phyloP scores from a whole-genome alignment of 768 basidiomycete species.

The Leccinum incarnatum region DNA sequence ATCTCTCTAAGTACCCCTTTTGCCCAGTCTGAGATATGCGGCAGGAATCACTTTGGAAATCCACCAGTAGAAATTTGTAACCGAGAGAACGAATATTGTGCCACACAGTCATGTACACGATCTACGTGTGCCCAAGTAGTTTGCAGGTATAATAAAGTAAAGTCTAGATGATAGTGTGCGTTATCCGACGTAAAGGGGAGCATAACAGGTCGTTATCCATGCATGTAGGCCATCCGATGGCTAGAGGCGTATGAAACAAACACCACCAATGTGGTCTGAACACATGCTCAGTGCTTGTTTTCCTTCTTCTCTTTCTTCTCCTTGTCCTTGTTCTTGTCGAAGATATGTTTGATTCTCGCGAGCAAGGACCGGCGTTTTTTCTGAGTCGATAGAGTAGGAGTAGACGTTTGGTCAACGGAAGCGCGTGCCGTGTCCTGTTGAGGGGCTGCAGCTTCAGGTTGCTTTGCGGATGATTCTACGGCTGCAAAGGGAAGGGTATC shows the following conservation, averaged over 20 bases:
- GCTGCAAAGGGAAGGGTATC: background rate
- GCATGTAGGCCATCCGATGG: slow-evolving; percentile 5
- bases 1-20: background rate
- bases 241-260: background rate
- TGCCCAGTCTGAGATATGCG: slow-evolving; percentile 3
- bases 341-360: slow-evolving; percentile 50
- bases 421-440: background rate
- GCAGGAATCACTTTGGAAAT: slow-evolving; percentile 47
- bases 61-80: slow-evolving; percentile 20
- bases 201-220: slow-evolving; percentile 19
- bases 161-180: slow-evolving; percentile 15
- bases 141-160: slow-evolving; percentile 19
- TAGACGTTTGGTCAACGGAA: background rate
- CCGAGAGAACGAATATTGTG: slow-evolving; percentile 1
- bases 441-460: background rate
- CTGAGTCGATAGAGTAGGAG: slow-evolving; percentile 30
- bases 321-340: slow-evolving; percentile 49
- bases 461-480: background rate
- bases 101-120: slow-evolving; percentile 16
- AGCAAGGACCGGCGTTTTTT: slow-evolving; percentile 57
- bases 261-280: background rate
- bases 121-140: slow-evolving; percentile 12
- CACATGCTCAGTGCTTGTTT: background rate
- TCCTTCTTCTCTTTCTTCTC: slow-evolving; percentile 34
- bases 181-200: slow-evolving; percentile 12